Conservation (phyloP, 257 asterid genomes). For the Marsdenia floribunda region DNA sequence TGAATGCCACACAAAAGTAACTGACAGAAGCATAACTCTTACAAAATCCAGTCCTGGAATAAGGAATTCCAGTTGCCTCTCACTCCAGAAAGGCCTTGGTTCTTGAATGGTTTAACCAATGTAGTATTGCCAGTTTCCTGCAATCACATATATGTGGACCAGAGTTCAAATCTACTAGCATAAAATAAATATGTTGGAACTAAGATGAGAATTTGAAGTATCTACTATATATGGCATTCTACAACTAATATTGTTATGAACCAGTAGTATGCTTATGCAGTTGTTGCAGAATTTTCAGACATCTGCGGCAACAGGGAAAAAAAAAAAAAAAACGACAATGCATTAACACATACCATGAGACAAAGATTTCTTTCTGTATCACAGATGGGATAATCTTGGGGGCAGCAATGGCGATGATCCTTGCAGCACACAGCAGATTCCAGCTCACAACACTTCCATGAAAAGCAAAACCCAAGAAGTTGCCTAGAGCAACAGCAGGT, state of each 20-base stretch:
- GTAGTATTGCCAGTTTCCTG: slow-evolving; percentile 61
- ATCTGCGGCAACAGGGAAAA: not conserved
- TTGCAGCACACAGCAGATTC: slow-evolving; percentile 75
- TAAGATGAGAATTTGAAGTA: not conserved
- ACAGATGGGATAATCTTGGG: slow-evolving; percentile 71
- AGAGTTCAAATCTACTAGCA: slow-evolving; percentile 2
- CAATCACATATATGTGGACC: slow-evolving; percentile 18
- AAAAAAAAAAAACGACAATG: not conserved
- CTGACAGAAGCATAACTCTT: not conserved
- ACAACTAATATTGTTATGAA: not conserved
- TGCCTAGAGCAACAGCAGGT: slow-evolving; percentile 74
- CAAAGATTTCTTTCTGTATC: slow-evolving; percentile 50
- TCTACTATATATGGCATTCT: not conserved
- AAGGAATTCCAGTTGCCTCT: slow-evolving; percentile 20
- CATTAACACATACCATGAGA: slow-evolving; percentile 49
- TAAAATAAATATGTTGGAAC: not conserved
- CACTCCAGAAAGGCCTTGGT: slow-evolving; percentile 28
- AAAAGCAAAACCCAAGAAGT: slow-evolving; percentile 66
- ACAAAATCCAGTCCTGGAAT: slow-evolving; percentile 5
- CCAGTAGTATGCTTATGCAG: not conserved
- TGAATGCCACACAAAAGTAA: not conserved
- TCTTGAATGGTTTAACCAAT: slow-evolving; percentile 32
- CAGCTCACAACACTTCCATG: slow-evolving; percentile 74
- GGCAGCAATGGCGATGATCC: slow-evolving; percentile 68
- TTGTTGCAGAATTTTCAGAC: not conserved